Conservation (phyloP, 345 rosid genomes). For the Mangifera indica region DNA sequence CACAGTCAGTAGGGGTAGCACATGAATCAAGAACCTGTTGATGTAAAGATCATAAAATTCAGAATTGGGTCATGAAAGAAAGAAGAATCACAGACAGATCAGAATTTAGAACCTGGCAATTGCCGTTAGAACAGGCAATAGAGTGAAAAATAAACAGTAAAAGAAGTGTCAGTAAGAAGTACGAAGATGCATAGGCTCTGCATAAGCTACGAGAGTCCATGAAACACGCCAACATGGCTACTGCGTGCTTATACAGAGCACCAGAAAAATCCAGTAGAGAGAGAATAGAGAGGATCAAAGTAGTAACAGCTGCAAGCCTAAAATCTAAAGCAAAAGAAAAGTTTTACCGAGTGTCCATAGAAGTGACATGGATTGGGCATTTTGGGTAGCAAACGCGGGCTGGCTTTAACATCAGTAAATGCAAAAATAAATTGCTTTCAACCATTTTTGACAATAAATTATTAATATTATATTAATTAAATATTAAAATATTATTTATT, state of each 20-base stretch:
- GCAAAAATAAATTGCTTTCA: no score
- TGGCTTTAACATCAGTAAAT: constrained; percentile 13
- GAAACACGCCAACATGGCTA: constrained; percentile 52
- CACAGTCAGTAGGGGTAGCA: constrained; percentile 64
- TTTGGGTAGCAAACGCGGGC: constrained; percentile 41
- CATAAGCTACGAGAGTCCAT: constrained; percentile 39
- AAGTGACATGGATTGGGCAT: constrained; percentile 29
- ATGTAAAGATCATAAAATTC: constrained; percentile 20
- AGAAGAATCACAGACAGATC: constrained; percentile 22
- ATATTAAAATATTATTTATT: no score
- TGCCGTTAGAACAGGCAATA: constrained; percentile 58
- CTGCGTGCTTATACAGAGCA: constrained; percentile 42
- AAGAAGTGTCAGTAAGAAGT: constrained; percentile 38
- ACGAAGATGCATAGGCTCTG: constrained; percentile 43
- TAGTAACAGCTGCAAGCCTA: constrained; percentile 11
- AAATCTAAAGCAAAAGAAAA: constrained; percentile 13
- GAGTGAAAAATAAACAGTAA: constrained; percentile 35
- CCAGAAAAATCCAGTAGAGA: constrained; percentile 24
- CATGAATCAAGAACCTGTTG: constrained; percentile 69
- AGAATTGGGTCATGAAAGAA: constrained; percentile 23
- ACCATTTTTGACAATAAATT: no score
- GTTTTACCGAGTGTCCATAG: constrained; percentile 33
- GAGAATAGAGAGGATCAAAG: background rate
- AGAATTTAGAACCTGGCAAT: constrained; percentile 56
- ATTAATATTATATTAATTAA: no score